A percentile compares a stretch with the other conserved stretches of the same genome.
These are phyloP conservation scores for Leishmania tarentolae DNA, from an alignment of 208 protist genomes.

Conservation along the genomic window DNA sequence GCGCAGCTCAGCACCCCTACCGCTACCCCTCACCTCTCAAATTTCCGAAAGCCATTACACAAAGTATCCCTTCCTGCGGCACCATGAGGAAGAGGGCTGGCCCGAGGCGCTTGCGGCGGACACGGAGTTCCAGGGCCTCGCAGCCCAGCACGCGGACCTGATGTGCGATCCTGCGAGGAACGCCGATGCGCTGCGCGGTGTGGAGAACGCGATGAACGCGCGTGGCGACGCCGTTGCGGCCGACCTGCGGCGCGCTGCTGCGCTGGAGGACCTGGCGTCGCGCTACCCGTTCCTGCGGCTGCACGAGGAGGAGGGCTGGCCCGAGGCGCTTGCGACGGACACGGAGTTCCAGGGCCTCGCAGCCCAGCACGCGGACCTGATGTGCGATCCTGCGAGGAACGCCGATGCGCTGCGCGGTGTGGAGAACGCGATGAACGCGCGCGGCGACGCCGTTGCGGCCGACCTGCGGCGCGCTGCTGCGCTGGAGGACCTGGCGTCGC, in stretches of 20 bases:
- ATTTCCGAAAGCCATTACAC: neutral
- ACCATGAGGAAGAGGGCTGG: constrained; percentile 30
- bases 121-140: neutral
- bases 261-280: neutral
- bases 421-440: constrained; percentile 26
- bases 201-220: constrained; percentile 27
- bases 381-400: neutral
- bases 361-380: constrained; percentile 2
- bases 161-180: neutral
- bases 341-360: constrained; percentile 5
- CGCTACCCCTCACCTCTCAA: too few relatives aligned
- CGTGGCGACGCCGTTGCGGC: constrained; percentile 15
- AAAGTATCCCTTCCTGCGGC: constrained; percentile 30
- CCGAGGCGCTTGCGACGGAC: constrained; percentile 16
- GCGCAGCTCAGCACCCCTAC: neutral
- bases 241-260: neutral
- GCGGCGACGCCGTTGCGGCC: constrained; percentile 11
- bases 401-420: neutral
- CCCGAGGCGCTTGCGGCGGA: constrained; percentile 13
- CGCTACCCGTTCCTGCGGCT: constrained; percentile 34
- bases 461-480: neutral
- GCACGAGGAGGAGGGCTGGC: constrained; percentile 33
- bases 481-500: neutral
- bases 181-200: neutral
- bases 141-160: constrained; percentile 12